Evolutionary conservation across 2,329 filamentous ascomycete species (phyloP), one percentile per base, ranked within the genome.

Genomic region (Arthrocladium fulminans): DNA sequence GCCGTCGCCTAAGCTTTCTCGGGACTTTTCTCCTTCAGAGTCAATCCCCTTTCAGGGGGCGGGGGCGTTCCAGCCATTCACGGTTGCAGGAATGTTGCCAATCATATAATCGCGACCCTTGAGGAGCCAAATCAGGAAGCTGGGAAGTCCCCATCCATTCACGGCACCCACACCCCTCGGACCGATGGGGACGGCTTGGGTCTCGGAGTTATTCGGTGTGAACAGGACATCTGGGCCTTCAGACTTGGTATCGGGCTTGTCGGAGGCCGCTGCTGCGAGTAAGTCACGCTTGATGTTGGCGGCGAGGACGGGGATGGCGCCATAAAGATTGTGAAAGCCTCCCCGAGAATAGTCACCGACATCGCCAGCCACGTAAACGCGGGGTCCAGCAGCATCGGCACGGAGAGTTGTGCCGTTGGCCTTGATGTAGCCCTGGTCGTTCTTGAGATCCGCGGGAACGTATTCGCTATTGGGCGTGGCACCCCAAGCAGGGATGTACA

Each of bases 31-130:
- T n/a, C n/a, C n/a, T n/a, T n/a, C n/a, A n/a, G n/a, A n/a, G n/a
- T n/a, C n/a, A n/a, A n/a, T n/a, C n/a, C n/a, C n/a, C n/a, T n/a
- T n/a, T n/a, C n/a, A n/a, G n/a, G n/a, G n/a, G n/a, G n/a, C n/a
- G n/a, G n/a, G n/a, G n/a, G n/a, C n/a, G n/a, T n/a, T n/a, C n/a
- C n/a, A n/a, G n/a, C n/a, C n/a, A n/a, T n/a, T n/a, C n/a, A n/a
- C n/a, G n/a, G n/a, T n/a, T n/a, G n/a, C n/a, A n/a, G n/a, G n/a
- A n/a, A n/a, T n/a, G n/a, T n/a, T n/a, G n/a, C n/a, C n/a, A n/a
- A n/a, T n/a, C n/a, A n/a, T n/a, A 51, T 74, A 74, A 51, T 75
- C 71, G 15, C 72, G 60, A 1, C 73, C 72, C 55, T 76, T 76
- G 44, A 75, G 65, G 57, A 71, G 41, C 70, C 72, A 75, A 0